Evolutionary conservation across 495 filamentous ascomycete genomes (phyloP).

Genomic region (Penicillium parvum): DNA sequence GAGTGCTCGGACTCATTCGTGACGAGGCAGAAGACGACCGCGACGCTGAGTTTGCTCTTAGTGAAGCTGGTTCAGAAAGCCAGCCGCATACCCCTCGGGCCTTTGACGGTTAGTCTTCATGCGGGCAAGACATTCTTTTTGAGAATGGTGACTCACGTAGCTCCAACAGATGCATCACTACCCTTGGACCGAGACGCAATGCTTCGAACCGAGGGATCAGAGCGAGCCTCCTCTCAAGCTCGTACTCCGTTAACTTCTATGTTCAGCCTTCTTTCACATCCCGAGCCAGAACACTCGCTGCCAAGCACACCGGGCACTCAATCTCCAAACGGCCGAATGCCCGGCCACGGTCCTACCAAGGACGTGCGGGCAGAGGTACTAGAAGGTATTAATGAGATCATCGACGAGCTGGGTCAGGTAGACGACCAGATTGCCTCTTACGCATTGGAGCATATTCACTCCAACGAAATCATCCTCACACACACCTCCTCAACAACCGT

Average conservation of each 20-base stretch:
- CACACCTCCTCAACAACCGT: constrained; percentile 76
- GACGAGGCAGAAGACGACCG: constrained; percentile 83
- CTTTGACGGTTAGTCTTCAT: constrained; percentile 30
- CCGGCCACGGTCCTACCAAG: constrained; percentile 31
- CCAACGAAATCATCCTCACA: constrained; percentile 83
- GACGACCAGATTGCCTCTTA: constrained; percentile 86
- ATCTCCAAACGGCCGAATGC: constrained; percentile 38
- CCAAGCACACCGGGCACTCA: constrained; percentile 43
- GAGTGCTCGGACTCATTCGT: constrained; percentile 83
- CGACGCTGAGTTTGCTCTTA: constrained; percentile 58
- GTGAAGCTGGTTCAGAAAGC: constrained; percentile 46
- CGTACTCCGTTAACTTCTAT: constrained; percentile 67
- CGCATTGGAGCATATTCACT: constrained; percentile 83
- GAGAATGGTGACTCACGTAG: constrained; percentile 8
- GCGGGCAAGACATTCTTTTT: constrained; percentile 7
- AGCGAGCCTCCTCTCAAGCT: constrained; percentile 42
- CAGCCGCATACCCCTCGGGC: constrained; percentile 48
- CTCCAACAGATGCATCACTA: constrained; percentile 30
- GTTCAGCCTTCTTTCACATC: constrained; percentile 76
- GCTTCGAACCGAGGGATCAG: constrained; percentile 30
- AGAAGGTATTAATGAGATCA: constrained; percentile 83
- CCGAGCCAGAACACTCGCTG: constrained; percentile 40
- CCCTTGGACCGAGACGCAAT: constrained; percentile 32
- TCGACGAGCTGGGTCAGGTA: constrained; percentile 82
- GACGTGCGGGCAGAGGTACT: constrained; percentile 84